Evolutionary conservation across 2,329 filamentous ascomycete species (phyloP).

Genomic region (Ciborinia camelliae): DNA sequence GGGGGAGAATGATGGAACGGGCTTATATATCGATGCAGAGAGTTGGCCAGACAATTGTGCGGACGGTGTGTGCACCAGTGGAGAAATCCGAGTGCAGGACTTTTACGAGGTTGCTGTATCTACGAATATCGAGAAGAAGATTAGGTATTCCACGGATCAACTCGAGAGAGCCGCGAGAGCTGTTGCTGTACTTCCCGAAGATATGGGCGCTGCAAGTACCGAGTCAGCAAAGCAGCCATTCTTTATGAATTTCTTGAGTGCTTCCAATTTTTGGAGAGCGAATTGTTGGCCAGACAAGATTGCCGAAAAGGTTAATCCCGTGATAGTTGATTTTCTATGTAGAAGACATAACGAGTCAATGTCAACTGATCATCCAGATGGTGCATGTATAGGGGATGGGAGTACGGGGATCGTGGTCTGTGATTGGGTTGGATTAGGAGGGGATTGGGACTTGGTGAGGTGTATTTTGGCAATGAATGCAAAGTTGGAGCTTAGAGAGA

Average conservation of each 20-base stretch:
- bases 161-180: conserved; percentile 66
- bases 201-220: conserved; percentile 30
- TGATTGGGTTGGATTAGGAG: conserved; percentile 85
- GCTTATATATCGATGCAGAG: conserved; percentile 59
- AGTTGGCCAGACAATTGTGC: conserved; percentile 87
- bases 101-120: conserved; percentile 84
- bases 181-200: conserved; percentile 45
- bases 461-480: conserved; percentile 92
- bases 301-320: conserved; percentile 81
- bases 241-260: conserved; percentile 87
- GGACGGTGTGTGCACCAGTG: conserved; percentile 66
- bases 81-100: conserved; percentile 82
- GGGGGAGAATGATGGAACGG: conserved; percentile 47
- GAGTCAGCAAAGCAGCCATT: conserved; percentile 51
- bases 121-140: conserved; percentile 76
- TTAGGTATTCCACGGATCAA: conserved; percentile 68
- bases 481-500: conserved; percentile 49
- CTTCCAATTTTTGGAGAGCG: conserved; percentile 90
- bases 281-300: conserved; percentile 93
- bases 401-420: conserved; percentile 85
- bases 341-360: conserved; percentile 47
- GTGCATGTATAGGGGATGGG: conserved; percentile 58
- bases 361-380: conserved; percentile 28
- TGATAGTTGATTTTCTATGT: conserved; percentile 61
- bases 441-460: conserved; percentile 86